Percentiles rank a stretch among this genome's conserved stretches.
These are phyloP conservation scores for Biscogniauxia marginata DNA, from an alignment of 2,329 filamentous ascomycete species.

Conservation along the genomic window DNA sequence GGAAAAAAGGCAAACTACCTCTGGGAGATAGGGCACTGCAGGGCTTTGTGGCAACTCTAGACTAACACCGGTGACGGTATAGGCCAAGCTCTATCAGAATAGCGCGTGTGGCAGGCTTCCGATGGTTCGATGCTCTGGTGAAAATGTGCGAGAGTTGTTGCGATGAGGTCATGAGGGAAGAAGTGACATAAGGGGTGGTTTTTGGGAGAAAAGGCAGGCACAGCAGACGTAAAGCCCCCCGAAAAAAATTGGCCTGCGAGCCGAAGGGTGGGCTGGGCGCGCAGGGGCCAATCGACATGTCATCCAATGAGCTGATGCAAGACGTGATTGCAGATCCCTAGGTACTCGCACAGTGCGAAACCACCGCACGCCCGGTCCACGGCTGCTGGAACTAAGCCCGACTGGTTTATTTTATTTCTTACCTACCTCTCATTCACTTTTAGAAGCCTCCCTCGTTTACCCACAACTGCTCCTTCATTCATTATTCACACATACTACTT, in stretches of 20 bases:
- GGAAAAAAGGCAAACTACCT: slow-evolving; percentile 33
- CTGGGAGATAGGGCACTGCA: slow-evolving; percentile 20
- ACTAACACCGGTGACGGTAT: background rate
- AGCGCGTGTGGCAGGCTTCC: background rate
- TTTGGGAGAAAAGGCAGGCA: slow-evolving; percentile 35
- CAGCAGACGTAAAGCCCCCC: slow-evolving; percentile 37
- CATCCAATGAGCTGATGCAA: slow-evolving; percentile 26
- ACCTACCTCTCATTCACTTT: background rate
- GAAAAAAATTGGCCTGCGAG: slow-evolving; percentile 27
- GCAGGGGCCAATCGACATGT: slow-evolving; percentile 8
- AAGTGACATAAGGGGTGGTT: slow-evolving; percentile 40
- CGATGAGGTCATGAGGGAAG: slow-evolving; percentile 40
- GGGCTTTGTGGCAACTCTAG: slow-evolving; percentile 16
- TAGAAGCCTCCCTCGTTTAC: background rate
- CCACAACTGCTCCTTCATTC: background rate
- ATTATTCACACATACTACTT: too few species aligned
- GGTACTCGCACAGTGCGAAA: slow-evolving; percentile 29
- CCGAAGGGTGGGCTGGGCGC: slow-evolving; percentile 25
- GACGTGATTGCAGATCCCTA: slow-evolving; percentile 30
- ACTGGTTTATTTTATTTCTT: background rate
- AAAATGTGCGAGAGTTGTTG: slow-evolving; percentile 30
- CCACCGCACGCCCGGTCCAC: background rate
- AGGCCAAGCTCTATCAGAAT: background rate
- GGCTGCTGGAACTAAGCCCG: background rate
- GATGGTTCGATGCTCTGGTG: slow-evolving; percentile 19